Base-by-base conservation (phyloP, 2,329 filamentous ascomycete species). In the Paracoccidioides lutzii region DNA sequence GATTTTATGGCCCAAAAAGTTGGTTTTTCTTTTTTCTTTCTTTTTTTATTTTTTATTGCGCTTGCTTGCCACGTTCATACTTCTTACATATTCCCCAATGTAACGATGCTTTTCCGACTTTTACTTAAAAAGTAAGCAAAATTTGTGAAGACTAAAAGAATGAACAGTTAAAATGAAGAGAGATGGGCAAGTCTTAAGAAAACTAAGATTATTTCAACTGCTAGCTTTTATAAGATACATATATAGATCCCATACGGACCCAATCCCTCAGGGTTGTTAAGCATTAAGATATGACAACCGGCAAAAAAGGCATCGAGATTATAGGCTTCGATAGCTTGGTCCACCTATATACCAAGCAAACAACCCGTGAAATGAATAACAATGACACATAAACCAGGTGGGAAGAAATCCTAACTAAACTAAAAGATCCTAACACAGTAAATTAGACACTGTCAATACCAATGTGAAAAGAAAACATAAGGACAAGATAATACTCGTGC, bases 1-100 rank as follows among this genome's bases (percentile, higher is more conserved):
- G 41, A 43, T 54, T 44, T 51, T 45, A 53, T 53, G 53, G 48
- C 53, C 15, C 55, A 38, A 48, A 58, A 48, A 55, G 55, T 44
- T 14, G 55, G 58, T 44, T 32, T 28, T 32, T 45, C 14, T 32
- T 5, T 32, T 22, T 22, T 22, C 22, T 22, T 22, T 22, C 22
- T 22, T 22, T 22, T 2, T 22, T 22, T 22, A 1, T 22, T 22
- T 22, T 22, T 22, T 22, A 22, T 22, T 22, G 22, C 1, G 22
- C 22, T 22, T 22, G 22, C 37, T 12, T 38, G 12, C 12, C 37
- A 38, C 37, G 7, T 8, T 38, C 37, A 12, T 38, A 38, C 37
- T 8, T 12, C 37, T n/a, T n/a, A n/a, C n/a, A 8, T 38, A 38
- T 38, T 38, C 22, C 22, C 22, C 1, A 22, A 22, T 22, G 22